Conservation (phyloP, 164 flowering plant species). For the Vitis amurensis region DNA sequence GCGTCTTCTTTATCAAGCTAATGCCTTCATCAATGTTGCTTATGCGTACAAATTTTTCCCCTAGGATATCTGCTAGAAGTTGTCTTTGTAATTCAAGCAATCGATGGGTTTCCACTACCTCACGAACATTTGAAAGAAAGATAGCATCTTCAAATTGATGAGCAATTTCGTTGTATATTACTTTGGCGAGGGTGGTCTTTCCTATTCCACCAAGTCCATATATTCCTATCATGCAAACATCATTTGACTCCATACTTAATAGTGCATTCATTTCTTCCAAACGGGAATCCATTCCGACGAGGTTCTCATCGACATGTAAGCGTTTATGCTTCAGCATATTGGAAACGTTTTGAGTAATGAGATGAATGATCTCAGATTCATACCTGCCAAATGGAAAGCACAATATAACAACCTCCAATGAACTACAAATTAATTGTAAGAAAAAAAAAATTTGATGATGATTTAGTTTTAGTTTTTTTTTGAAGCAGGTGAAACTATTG, state of each 20-base stretch:
- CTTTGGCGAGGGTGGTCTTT: constrained; percentile 14
- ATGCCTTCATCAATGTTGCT: constrained; percentile 1
- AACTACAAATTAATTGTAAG: no score
- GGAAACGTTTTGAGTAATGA: no score
- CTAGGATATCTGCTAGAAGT: background rate
- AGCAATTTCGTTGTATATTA: background rate
- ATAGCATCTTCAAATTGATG: background rate
- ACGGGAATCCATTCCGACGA: constrained; percentile 6
- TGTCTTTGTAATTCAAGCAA: background rate
- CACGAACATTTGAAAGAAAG: constrained; percentile 5
- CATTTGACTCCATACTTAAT: background rate
- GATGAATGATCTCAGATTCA: no score
- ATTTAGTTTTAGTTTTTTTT: no score
- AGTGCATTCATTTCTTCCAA: background rate
- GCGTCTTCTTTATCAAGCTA: background rate
- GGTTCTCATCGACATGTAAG: background rate
- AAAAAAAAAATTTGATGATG: no score
- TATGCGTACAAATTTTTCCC: background rate
- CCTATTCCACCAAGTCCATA: constrained; percentile 18
- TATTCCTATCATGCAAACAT: constrained; percentile 3
- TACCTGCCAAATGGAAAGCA: no score
- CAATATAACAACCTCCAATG: no score
- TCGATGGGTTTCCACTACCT: background rate
- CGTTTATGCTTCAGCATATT: no score
- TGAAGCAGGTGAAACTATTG: no score